Base-by-base conservation (phyloP, 345 rosid species). In the Salix koriyanagi region DNA sequence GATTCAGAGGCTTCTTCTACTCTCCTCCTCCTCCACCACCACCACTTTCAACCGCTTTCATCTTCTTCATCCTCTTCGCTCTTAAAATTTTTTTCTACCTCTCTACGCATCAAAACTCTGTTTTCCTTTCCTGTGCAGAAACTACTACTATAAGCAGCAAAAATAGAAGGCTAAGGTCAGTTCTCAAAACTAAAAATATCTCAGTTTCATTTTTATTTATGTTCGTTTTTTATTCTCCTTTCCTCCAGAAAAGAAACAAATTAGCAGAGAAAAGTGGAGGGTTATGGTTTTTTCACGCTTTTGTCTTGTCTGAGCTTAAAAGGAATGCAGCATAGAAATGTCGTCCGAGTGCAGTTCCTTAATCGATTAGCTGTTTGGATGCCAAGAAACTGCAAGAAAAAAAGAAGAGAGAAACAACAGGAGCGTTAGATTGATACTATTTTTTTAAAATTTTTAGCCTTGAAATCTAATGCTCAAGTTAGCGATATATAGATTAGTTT, bases 1-100 rank as follows among this genome's bases (percentile, higher is more conserved):
- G 60, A 76, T 76, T 76, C 58, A 30, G 42, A 68, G 79, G 73
- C 61, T 42, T 64, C 69, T 21, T 23, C 25, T n/a, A 34, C 68
- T 30, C 36, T 5, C 67, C 36, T 21, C 36, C 36, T 34, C 37
- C 37, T 34, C 37, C 41, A 8, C 54, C 26, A n/a, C 66, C 56
- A 30, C 26, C 64, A 32, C 54, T 37, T 30, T 37, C 41, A 23
- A 52, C 78, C 78, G 72, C 72, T 54, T 56, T 42, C 15, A 12
- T 34, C 52, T 61, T 23, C 11, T 41, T 36, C 36, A 28, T 13
- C 56, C 60, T 18, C 12, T 18, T 28, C 34, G 25, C 23, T 16
- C 41, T 10, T 26, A 36, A 36, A 67, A 54, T 9, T 50, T 39
- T 41, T 28, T 23, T 12, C 16, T 21, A 13, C 14, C 75, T 23